A percentile compares a stretch with the other conserved stretches of the same genome.
Evolutionary conservation across 352 stramenopile genomes (phyloP).

Genomic region (Phytopythium mirpurense): DNA sequence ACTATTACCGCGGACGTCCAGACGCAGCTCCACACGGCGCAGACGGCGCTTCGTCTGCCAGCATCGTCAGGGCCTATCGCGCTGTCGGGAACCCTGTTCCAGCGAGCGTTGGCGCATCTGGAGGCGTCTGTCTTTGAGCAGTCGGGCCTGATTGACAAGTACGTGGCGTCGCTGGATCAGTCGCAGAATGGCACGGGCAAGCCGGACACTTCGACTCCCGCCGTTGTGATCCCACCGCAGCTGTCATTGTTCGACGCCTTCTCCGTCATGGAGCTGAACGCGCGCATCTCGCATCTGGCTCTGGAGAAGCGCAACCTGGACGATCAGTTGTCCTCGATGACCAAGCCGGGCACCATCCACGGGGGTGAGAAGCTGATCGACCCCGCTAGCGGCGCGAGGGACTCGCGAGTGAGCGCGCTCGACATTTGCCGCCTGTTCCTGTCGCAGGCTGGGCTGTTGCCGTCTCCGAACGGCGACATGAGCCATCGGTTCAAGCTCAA

Average conservation of each 20-base stretch:
- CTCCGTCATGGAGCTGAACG: conserved; percentile 86
- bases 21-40: conserved; percentile 55
- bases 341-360: conserved; percentile 29
- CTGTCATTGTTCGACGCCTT: conserved; percentile 80
- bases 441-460: conserved; percentile 62
- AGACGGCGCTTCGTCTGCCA: conserved; percentile 28
- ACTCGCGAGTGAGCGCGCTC: conserved; percentile 52
- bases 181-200: conserved; percentile 9
- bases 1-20: conserved; percentile 48
- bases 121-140: conserved; percentile 69
- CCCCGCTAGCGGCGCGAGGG: conserved; percentile 19
- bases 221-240: conserved; percentile 52
- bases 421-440: conserved; percentile 84
- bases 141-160: conserved; percentile 71
- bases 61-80: conserved; percentile 18
- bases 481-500: conserved; percentile 52
- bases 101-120: conserved; percentile 60
- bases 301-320: conserved; percentile 41
- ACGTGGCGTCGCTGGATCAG: conserved; percentile 65
- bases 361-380: conserved; percentile 27
- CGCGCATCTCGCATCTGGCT: conserved; percentile 58
- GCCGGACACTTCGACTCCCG: conserved; percentile 8
- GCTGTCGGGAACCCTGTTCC: conserved; percentile 58
- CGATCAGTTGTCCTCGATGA: conserved; percentile 28
- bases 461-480: conserved; percentile 52